Evolutionary conservation across 1,139 yeast species (phyloP).

Genomic region (Wickerhamomyces sp.): DNA sequence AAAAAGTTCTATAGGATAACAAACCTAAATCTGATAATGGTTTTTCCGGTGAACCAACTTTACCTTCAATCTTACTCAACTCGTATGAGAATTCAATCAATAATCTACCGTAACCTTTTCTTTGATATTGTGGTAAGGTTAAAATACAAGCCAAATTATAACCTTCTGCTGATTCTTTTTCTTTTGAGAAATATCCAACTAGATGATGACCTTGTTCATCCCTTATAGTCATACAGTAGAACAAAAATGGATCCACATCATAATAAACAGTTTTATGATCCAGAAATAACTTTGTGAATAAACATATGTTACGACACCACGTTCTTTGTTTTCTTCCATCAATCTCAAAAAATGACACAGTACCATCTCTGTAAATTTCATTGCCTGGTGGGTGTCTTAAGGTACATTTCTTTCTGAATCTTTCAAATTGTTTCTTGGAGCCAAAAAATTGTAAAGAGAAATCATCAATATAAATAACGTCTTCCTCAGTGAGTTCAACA

Average conservation of each 20-base stretch:
- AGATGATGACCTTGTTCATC: conserved; percentile 90
- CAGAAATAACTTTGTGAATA: conserved; percentile 78
- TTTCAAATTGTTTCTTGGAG: conserved; percentile 82
- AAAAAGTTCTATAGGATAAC: conserved; percentile 87
- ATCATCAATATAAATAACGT: conserved; percentile 84
- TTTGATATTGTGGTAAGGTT: conserved; percentile 92
- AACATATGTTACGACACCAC: conserved; percentile 93
- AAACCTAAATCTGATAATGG: conserved; percentile 94
- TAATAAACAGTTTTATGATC: conserved; percentile 95
- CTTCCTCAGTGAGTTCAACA: conserved; percentile 86
- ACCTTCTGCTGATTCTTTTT: conserved; percentile 92
- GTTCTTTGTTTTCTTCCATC: conserved; percentile 95
- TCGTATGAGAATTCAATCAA: conserved; percentile 91
- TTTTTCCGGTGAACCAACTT: conserved; percentile 95
- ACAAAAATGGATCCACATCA: conserved; percentile 95
- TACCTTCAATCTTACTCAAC: conserved; percentile 79
- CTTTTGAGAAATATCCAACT: conserved; percentile 89
- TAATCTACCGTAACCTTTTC: conserved; percentile 89
- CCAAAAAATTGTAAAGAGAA: conserved; percentile 87
- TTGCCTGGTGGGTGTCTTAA: conserved; percentile 96
- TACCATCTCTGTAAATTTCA: conserved; percentile 87
- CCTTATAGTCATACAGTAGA: conserved; percentile 88
- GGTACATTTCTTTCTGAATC: conserved; percentile 83
- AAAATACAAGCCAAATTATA: conserved; percentile 96
- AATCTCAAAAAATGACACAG: conserved; percentile 86